Conservation (phyloP, 371 early-diverging fungal species). For the Lichtheimia hyalospora region DNA sequence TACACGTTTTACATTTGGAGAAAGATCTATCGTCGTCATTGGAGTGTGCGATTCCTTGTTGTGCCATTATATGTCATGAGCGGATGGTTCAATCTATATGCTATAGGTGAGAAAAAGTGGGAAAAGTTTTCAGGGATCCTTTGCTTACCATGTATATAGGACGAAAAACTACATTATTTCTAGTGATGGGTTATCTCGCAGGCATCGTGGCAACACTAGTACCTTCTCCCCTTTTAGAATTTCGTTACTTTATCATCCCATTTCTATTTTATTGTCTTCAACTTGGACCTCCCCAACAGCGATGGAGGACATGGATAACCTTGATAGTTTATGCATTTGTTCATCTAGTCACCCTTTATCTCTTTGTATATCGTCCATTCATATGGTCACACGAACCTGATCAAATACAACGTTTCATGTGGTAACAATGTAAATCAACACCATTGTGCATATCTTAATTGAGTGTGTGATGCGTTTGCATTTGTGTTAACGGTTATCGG, state of each 20-base stretch:
- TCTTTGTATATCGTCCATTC: constrained; percentile 78
- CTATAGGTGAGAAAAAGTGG: constrained; percentile 19
- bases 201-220: constrained; percentile 64
- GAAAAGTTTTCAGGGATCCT: background rate
- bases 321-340: constrained; percentile 42
- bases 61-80: constrained; percentile 69
- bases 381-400: constrained; percentile 70
- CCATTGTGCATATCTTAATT: too few species aligned
- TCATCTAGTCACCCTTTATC: constrained; percentile 62
- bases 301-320: constrained; percentile 7
- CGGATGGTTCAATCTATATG: constrained; percentile 37
- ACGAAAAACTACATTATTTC: constrained; percentile 39
- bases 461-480: too few species aligned
- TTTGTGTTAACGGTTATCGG: too few species aligned
- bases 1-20: constrained; percentile 95
- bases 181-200: constrained; percentile 45
- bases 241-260: constrained; percentile 93
- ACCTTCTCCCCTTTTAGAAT: constrained; percentile 93
- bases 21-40: constrained; percentile 63
- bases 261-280: constrained; percentile 75
- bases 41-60: constrained; percentile 56
- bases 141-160: constrained; percentile 24
- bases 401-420: constrained; percentile 85
- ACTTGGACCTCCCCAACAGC: constrained; percentile 30
- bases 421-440: constrained; percentile 48